Conservation (phyloP, 163 green algal species). For the Chlamydomonas reinhardtii region DNA sequence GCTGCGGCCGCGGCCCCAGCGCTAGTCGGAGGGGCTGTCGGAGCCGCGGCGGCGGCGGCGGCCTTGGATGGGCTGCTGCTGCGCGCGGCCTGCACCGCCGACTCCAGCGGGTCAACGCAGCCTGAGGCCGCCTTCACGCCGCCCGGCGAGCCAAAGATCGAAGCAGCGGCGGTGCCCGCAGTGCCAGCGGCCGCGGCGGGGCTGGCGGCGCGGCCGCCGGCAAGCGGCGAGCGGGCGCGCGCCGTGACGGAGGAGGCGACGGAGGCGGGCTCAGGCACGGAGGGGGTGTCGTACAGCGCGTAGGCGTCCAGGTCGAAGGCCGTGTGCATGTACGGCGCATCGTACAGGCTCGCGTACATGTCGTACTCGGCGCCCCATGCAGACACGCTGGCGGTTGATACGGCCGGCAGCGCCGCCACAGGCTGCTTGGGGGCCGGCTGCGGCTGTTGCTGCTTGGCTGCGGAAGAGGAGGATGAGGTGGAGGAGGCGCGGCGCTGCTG, state of each 20-base stretch:
- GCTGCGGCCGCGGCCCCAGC: not conserved
- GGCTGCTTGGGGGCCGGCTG: no score
- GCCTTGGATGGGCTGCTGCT: not conserved
- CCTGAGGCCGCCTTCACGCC: no score
- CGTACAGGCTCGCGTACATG: conserved; percentile 18
- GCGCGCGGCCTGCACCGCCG: conserved; percentile 10
- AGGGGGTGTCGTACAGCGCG: not conserved
- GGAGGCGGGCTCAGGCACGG: not conserved
- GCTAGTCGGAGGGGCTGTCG: not conserved
- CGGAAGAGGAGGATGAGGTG: not conserved
- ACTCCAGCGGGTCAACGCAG: no score
- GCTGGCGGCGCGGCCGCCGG: no score
- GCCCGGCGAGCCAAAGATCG: not conserved
- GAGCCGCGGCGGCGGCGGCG: not conserved
- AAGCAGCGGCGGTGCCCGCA: not conserved
- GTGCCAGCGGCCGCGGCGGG: no score
- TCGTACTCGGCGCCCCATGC: conserved; percentile 38
- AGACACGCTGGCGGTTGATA: not conserved
- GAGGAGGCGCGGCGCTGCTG: not conserved
- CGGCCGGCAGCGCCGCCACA: no score
- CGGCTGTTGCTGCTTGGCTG: not conserved
- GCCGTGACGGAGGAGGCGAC: not conserved
- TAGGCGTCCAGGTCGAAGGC: conserved; percentile 40
- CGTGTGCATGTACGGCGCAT: conserved; percentile 42
- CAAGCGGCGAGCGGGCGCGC: no score